Conservation (phyloP, 2,329 filamentous ascomycete species). For the Aureobasidium subglaciale region DNA sequence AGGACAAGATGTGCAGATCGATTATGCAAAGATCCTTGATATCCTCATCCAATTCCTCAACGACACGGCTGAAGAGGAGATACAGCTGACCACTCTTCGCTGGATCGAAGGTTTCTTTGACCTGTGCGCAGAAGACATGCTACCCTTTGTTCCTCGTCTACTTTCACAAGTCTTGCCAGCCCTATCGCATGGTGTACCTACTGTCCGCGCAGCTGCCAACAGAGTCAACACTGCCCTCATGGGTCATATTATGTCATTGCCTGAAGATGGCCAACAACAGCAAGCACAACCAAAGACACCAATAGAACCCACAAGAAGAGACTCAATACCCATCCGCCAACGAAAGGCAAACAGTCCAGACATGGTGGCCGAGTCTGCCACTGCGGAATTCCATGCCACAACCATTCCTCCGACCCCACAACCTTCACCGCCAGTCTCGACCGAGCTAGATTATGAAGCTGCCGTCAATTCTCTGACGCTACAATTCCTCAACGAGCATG, state of each 20-base stretch:
- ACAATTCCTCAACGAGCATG: constrained; percentile 92
- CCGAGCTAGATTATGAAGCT: constrained; percentile 89
- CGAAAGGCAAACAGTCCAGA: constrained; percentile 14
- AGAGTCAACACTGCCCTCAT: constrained; percentile 86
- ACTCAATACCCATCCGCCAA: constrained; percentile 31
- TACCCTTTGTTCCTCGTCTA: constrained; percentile 88
- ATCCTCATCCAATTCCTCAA: constrained; percentile 87
- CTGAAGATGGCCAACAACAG: constrained; percentile 48
- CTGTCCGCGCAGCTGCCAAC: constrained; percentile 78
- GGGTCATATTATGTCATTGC: constrained; percentile 87
- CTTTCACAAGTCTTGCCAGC: constrained; percentile 87
- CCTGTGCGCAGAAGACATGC: constrained; percentile 92
- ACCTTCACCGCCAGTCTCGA: constrained; percentile 40
- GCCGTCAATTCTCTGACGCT: constrained; percentile 89
- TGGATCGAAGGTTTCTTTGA: constrained; percentile 98
- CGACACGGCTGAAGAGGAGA: constrained; percentile 79
- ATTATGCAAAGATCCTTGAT: constrained; percentile 83
- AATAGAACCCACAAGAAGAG: constrained; percentile 23
- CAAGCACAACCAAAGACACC: constrained; percentile 16
- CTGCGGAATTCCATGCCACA: neutral
- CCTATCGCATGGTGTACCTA: constrained; percentile 85
- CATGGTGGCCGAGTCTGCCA: neutral
- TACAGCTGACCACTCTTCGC: constrained; percentile 78
- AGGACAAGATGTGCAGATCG: constrained; percentile 91
- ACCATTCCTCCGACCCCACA: constrained; percentile 1